These are phyloP conservation scores for Paulownia fortunei DNA, from an alignment of 257 asterid genomes.

Conservation along the genomic window DNA sequence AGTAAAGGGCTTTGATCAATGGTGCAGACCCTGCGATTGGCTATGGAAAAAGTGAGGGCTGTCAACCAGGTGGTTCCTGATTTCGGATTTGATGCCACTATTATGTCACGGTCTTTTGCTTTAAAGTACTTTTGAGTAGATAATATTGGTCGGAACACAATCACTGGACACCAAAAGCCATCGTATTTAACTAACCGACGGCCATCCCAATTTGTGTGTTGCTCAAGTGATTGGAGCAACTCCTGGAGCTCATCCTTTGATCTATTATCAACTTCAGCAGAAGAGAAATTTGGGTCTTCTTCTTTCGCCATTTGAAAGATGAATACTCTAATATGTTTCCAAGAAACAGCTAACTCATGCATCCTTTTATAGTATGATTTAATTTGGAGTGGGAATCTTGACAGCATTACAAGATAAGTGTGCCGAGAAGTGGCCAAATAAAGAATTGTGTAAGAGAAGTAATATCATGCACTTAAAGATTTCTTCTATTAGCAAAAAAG, in stretches of 20 bases:
- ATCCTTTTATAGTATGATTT: too few species aligned
- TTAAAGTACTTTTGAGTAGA: conserved; percentile 8
- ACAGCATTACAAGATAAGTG: too few species aligned
- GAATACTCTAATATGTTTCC: too few species aligned
- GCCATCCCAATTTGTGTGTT: conserved; percentile 19
- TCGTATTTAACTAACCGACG: background rate
- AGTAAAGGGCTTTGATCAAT: conserved; percentile 25
- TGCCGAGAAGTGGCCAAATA: too few species aligned
- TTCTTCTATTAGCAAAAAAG: too few species aligned
- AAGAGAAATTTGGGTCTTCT: background rate
- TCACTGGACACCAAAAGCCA: conserved; percentile 19
- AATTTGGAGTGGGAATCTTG: too few species aligned
- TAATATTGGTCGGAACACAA: background rate
- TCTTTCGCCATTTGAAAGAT: background rate
- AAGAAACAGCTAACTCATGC: too few species aligned
- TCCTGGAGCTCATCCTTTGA: background rate
- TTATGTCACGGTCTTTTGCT: conserved; percentile 16
- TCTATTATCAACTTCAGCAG: too few species aligned
- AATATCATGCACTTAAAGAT: too few species aligned
- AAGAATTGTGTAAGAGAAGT: too few species aligned
- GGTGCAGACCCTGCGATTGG: background rate
- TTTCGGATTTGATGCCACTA: conserved; percentile 32
- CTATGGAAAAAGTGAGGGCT: conserved; percentile 25
- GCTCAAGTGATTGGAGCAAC: conserved; percentile 14
- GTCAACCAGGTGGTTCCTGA: conserved; percentile 42